phyloP scores from a whole-genome alignment of 805 yeast species.

The Metschnikowia peoriensis region DNA sequence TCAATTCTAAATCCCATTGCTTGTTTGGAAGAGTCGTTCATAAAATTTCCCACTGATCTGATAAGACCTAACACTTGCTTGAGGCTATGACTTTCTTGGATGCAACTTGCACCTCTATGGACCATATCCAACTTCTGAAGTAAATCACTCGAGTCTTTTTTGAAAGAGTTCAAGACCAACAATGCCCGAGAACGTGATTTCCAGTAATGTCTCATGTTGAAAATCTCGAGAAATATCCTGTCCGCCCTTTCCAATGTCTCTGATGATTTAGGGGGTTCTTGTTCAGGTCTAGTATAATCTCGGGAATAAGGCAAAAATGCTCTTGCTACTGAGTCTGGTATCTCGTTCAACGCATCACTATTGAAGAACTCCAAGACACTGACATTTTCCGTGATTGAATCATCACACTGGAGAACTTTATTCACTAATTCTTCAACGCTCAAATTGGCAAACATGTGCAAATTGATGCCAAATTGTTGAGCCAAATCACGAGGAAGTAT shows the following conservation, averaged over 20 bases:
- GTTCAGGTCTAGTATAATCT: slow-evolving; percentile 31
- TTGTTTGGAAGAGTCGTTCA: slow-evolving; percentile 91
- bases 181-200: slow-evolving; percentile 65
- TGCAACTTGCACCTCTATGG: slow-evolving; percentile 69
- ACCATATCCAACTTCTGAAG: slow-evolving; percentile 54
- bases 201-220: slow-evolving; percentile 71
- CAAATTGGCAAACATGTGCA: slow-evolving; percentile 57
- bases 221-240: slow-evolving; percentile 65
- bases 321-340: slow-evolving; percentile 54
- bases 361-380: slow-evolving; percentile 69
- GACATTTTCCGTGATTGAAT: slow-evolving; percentile 47
- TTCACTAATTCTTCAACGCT: slow-evolving; percentile 53
- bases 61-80: slow-evolving; percentile 78
- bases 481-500: slow-evolving; percentile 76
- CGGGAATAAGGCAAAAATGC: slow-evolving; percentile 64
- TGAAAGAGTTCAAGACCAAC: slow-evolving; percentile 52
- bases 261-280: slow-evolving; percentile 10
- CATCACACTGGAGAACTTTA: slow-evolving; percentile 61
- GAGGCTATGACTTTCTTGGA: slow-evolving; percentile 65
- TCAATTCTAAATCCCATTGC: slow-evolving; percentile 90
- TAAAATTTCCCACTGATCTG: slow-evolving; percentile 88
- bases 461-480: slow-evolving; percentile 77
- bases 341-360: slow-evolving; percentile 60
- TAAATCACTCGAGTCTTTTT: slow-evolving; percentile 65
- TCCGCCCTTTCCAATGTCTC: slow-evolving; percentile 64